These are phyloP conservation scores for Tephrocybe sp. DNA, from an alignment of 768 basidiomycete genomes.

Conservation along the genomic window DNA sequence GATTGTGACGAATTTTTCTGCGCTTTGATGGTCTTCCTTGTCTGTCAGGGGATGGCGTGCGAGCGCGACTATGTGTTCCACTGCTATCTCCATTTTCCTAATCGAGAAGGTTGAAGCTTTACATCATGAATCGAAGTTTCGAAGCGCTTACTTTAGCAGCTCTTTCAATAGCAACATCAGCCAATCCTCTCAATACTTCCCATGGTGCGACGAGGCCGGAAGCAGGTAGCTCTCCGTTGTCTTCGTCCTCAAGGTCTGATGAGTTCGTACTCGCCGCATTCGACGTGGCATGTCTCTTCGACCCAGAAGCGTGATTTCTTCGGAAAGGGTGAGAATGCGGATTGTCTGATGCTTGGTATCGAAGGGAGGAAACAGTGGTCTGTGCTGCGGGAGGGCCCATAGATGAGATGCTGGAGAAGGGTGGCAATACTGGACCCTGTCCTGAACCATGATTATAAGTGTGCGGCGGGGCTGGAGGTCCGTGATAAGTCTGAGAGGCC, in stretches of 20 bases:
- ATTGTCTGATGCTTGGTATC: conserved; percentile 51
- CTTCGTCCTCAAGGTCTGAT: conserved; percentile 82
- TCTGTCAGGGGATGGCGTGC: conserved; percentile 71
- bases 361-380: conserved; percentile 55
- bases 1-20: conserved; percentile 67
- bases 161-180: conserved; percentile 77
- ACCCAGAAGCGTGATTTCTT: conserved; percentile 37
- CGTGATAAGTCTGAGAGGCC: conserved; percentile 39
- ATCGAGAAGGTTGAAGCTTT: conserved; percentile 10
- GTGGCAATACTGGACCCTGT: conserved; percentile 60
- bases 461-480: conserved; percentile 36
- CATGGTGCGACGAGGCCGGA: conserved; percentile 82
- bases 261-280: conserved; percentile 77
- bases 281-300: conserved; percentile 65
- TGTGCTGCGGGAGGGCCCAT: conserved; percentile 47
- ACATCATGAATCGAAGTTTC: conserved; percentile 2
- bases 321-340: conserved; percentile 30
- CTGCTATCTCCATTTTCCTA: conserved; percentile 79
- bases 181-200: conserved; percentile 79
- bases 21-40: conserved; percentile 68
- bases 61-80: conserved; percentile 71
- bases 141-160: conserved; percentile 62
- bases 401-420: conserved; percentile 66
- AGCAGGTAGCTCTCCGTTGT: conserved; percentile 75
- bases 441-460: conserved; percentile 28